Conservation (phyloP, 2,329 filamentous ascomycete genomes). For the Thielaviopsis euricoi region DNA sequence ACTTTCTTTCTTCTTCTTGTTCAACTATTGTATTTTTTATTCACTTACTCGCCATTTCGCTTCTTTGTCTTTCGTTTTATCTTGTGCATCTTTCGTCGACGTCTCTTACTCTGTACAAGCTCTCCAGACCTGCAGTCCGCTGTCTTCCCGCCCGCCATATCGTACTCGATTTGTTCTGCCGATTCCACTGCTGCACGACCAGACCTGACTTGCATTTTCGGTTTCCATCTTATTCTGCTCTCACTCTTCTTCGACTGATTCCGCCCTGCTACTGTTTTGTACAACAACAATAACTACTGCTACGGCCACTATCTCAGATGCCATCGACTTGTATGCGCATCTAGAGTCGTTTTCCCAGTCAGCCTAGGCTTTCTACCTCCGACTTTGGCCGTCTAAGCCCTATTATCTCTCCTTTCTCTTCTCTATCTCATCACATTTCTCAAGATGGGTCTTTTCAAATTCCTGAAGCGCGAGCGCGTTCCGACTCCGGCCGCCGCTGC, state of each 20-base stretch:
- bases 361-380: neutral
- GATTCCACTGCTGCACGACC: neutral
- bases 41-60: neutral
- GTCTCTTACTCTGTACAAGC: neutral
- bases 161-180: neutral
- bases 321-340: neutral
- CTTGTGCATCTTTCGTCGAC: neutral
- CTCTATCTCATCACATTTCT: neutral
- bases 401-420: neutral
- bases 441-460: slow-evolving; percentile 10
- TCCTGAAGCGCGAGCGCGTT: slow-evolving; percentile 9
- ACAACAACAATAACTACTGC: no score
- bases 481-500: slow-evolving; percentile 8
- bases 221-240: neutral
- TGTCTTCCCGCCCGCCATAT: neutral
- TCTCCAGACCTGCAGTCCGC: neutral
- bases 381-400: neutral
- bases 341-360: neutral
- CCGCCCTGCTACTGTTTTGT: neutral
- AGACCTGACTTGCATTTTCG: neutral
- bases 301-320: neutral
- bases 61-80: neutral
- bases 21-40: neutral
- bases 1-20: neutral
- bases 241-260: neutral